phyloP scores from a whole-genome alignment of 768 basidiomycete genomes.

The Tephrocybe sp. region DNA sequence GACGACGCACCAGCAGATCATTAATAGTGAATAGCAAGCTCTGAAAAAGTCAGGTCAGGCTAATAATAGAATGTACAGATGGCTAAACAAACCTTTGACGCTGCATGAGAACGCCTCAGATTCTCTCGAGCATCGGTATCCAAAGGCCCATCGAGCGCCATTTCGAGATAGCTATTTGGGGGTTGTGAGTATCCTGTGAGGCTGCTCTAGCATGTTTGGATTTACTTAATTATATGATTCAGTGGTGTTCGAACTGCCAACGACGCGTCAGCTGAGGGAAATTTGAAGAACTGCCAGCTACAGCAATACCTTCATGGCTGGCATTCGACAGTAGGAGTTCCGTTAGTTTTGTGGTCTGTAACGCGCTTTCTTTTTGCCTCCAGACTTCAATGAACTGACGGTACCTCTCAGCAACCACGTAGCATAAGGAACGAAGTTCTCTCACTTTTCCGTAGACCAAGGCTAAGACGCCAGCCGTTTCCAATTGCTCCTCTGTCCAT shows the following conservation, averaged over 20 bases:
- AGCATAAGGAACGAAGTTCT: not conserved
- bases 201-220: not conserved
- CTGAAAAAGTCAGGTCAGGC: slow-evolving; percentile 26
- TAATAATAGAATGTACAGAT: not conserved
- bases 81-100: slow-evolving; percentile 54
- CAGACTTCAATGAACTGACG: slow-evolving; percentile 84
- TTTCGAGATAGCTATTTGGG: slow-evolving; percentile 63
- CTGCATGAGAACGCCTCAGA: slow-evolving; percentile 67
- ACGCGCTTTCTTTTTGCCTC: slow-evolving; percentile 76
- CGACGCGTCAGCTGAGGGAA: too few species aligned
- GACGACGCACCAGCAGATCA: slow-evolving; percentile 57
- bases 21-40: slow-evolving; percentile 82
- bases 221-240: slow-evolving; percentile 82
- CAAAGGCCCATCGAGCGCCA: slow-evolving; percentile 75
- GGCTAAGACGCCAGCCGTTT: slow-evolving; percentile 77
- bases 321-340: slow-evolving; percentile 78
- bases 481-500: slow-evolving; percentile 84
- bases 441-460: slow-evolving; percentile 74
- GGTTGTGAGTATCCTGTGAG: not conserved
- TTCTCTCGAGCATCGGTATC: slow-evolving; percentile 76
- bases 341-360: slow-evolving; percentile 71
- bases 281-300: too few species aligned
- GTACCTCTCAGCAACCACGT: not conserved
- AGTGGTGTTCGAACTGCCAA: slow-evolving; percentile 68
- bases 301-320: slow-evolving; percentile 67